Conservation (phyloP, 352 stramenopile species). For the Globisporangium spinosum region DNA sequence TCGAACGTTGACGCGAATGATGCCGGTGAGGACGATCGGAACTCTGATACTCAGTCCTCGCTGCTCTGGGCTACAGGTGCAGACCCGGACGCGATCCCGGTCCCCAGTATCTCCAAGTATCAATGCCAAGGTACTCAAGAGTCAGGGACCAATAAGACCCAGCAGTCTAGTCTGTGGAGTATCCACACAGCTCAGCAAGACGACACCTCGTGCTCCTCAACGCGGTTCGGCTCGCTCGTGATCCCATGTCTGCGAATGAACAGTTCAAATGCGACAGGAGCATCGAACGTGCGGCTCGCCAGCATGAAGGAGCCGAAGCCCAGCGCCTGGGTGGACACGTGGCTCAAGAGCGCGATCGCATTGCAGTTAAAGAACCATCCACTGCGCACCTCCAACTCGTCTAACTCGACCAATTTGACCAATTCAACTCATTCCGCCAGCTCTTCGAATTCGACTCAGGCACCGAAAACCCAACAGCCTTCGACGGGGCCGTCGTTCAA, state of each 20-base stretch:
- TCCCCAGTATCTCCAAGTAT: background rate
- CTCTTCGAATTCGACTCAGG: background rate
- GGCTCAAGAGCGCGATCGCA: background rate
- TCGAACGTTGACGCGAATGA: background rate
- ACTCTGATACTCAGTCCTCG: background rate
- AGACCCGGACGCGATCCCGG: background rate
- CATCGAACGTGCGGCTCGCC: background rate
- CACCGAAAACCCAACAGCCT: background rate
- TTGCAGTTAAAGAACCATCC: background rate
- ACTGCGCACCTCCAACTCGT: background rate
- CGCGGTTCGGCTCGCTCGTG: constrained; percentile 10
- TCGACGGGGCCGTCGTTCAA: background rate
- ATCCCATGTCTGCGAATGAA: constrained; percentile 7
- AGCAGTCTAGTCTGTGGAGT: background rate
- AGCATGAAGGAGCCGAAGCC: constrained; percentile 1
- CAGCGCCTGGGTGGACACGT: constrained; percentile 5
- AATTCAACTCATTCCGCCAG: background rate
- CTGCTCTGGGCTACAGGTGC: constrained; percentile 1
- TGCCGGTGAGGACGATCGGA: background rate
- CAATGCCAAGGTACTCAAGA: background rate
- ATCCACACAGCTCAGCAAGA: background rate
- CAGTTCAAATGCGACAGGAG: background rate
- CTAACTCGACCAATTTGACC: background rate
- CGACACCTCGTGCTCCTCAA: background rate
- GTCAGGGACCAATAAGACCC: background rate